phyloP scores from a whole-genome alignment of 148 eudicot genomes.

The Talinum fruticosum region DNA sequence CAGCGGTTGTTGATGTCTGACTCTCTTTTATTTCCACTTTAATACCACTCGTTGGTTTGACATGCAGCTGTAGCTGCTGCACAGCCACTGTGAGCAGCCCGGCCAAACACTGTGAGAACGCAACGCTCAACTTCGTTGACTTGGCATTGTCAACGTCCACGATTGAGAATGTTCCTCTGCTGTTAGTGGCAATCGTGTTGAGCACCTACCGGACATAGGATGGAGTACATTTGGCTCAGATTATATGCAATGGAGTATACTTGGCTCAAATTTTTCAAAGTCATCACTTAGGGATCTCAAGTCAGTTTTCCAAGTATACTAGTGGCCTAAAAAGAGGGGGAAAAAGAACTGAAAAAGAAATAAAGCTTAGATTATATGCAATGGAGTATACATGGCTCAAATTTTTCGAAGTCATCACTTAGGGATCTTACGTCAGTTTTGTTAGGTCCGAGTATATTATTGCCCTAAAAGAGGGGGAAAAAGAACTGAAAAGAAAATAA shows the following conservation, averaged over 20 bases:
- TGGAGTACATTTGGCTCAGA: too few relatives aligned
- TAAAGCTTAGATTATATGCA: too few relatives aligned
- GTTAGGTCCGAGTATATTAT: too few relatives aligned
- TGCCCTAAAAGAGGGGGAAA: too few relatives aligned
- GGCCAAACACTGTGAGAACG: slow-evolving; percentile 24
- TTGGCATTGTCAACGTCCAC: background rate
- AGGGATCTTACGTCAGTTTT: background rate
- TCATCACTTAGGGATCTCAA: background rate
- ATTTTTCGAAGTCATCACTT: background rate
- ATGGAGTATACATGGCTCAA: background rate
- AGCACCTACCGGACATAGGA: slow-evolving; percentile 3
- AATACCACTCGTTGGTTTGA: too few relatives aligned
- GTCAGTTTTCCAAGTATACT: background rate
- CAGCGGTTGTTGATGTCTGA: too few relatives aligned
- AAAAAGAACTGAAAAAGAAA: too few relatives aligned
- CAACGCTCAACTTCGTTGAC: slow-evolving; percentile 10
- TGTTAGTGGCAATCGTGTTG: slow-evolving; percentile 10
- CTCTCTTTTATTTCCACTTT: too few relatives aligned
- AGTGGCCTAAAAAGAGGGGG: background rate
- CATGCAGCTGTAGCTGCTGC: too few relatives aligned
- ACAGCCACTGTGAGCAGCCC: slow-evolving; percentile 23
- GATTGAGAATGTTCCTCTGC: slow-evolving; percentile 23
- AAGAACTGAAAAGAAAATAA: too few relatives aligned
- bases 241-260: background rate
- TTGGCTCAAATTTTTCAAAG: background rate